Base-by-base conservation (phyloP, 75 land plant species). In the Cunninghamia lanceolata region DNA sequence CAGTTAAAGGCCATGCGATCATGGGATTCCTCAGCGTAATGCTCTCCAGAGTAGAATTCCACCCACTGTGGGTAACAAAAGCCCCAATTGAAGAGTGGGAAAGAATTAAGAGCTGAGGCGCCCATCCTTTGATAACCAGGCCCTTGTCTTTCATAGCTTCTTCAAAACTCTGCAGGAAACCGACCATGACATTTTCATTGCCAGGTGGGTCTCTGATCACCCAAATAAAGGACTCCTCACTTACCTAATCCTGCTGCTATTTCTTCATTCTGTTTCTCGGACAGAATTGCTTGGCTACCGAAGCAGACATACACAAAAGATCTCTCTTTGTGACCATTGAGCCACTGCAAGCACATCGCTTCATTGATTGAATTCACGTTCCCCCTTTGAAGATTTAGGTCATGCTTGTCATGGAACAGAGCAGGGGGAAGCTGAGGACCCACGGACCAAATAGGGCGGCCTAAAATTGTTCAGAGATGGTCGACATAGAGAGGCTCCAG, bases 51-150 rank as follows among this genome's bases (percentile, higher is more conserved):
- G 46, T 43, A 43, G 46, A 43, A 5, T 32, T 84, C 87, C 77
- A 30, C 39, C 95, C 95, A 39, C 91, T 89, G 79, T 94, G 95
- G 16, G 88, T 88, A 77, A 92, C 85, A 74, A 92, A 94, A 85
- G 86, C 89, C 25, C 91, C 93, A 53, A 93, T 88, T 30, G 91
- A 80, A 45, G 84, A 59, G 88, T 91, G 94, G 19, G 50, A 46
- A 59, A 93, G 85, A 14, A 89, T 89, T 53, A 85, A 52, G 73
- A 79, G 88, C 84, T 93, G 94, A 43, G 88, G 93, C 52, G 88
- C 90, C 94, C 94, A 93, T 2, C 91, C 90, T 5, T 88, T 85
- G 9, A 75, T 43, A 56, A 93, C n/a, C 46, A 43, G 46, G 16
- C 94, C 91, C 59, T 88, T 86, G 10, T 83, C 93, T 40, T 78